Conservation (phyloP, 495 filamentous ascomycete genomes). For the Aspergillus ostianus region DNA sequence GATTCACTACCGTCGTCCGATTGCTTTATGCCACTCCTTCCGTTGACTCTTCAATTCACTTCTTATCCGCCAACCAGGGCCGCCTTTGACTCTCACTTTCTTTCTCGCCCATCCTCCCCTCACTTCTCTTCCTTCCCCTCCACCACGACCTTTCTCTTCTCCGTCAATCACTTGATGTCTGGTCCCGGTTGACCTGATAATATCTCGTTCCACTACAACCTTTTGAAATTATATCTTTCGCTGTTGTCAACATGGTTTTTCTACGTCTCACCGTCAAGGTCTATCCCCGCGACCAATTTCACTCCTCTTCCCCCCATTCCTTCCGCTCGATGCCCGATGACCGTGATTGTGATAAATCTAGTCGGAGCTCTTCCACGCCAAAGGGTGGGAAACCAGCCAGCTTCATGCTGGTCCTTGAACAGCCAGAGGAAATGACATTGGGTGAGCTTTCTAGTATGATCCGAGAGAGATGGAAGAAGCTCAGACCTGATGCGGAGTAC, state of each 20-base stretch:
- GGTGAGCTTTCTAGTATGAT: conserved; percentile 33
- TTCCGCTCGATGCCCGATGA: conserved; percentile 16
- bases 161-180: not conserved
- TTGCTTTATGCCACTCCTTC: not conserved
- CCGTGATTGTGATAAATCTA: conserved; percentile 15
- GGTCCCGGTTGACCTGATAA: not conserved
- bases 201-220: too few relatives aligned
- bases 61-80: too few relatives aligned
- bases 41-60: not conserved
- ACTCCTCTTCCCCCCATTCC: conserved; percentile 5
- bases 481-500: conserved; percentile 29
- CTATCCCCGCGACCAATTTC: conserved; percentile 29
- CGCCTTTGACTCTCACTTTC: not conserved
- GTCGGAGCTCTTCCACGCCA: conserved; percentile 4
- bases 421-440: conserved; percentile 34
- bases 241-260: conserved; percentile 29
- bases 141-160: not conserved
- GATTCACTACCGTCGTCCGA: not conserved
- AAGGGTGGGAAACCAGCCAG: conserved; percentile 21
- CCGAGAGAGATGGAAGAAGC: conserved; percentile 34
- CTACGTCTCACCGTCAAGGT: conserved; percentile 39
- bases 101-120: not conserved
- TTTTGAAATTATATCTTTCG: not conserved
- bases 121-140: not conserved
- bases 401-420: conserved; percentile 31